phyloP scores from a whole-genome alignment of 495 filamentous ascomycete species.

The Beverwykella pulmonaria region DNA sequence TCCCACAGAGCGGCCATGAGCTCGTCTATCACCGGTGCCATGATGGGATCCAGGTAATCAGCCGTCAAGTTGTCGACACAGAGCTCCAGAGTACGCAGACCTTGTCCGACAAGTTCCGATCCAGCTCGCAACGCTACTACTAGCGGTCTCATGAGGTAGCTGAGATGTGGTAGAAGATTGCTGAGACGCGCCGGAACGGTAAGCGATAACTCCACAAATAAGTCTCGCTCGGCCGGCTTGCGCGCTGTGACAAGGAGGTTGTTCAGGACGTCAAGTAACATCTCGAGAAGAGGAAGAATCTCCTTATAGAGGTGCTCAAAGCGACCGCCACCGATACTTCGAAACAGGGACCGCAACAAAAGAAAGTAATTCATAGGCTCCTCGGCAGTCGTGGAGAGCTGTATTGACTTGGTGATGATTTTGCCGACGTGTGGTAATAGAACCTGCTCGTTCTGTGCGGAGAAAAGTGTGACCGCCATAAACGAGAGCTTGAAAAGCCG shows the following conservation, averaged over 20 bases:
- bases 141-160: constrained; percentile 94
- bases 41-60: constrained; percentile 97
- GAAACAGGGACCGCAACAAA: constrained; percentile 85
- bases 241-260: constrained; percentile 85
- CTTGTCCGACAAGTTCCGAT: constrained; percentile 91
- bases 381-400: constrained; percentile 91
- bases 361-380: constrained; percentile 99
- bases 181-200: constrained; percentile 94
- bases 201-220: constrained; percentile 94
- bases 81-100: constrained; percentile 88
- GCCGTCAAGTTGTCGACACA: constrained; percentile 98
- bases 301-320: constrained; percentile 99
- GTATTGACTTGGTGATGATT: constrained; percentile 94
- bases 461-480: constrained; percentile 98
- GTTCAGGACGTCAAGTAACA: constrained; percentile 95
- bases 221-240: constrained; percentile 86
- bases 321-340: constrained; percentile 94
- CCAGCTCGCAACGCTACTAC: constrained; percentile 91
- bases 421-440: constrained; percentile 93
- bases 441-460: constrained; percentile 90
- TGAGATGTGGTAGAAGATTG: constrained; percentile 95
- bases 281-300: constrained; percentile 92
- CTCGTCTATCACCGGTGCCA: constrained; percentile 98
- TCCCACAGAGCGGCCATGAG: constrained; percentile 96
- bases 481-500: constrained; percentile 98